Evolutionary conservation across 2,329 filamentous ascomycete species (phyloP), one percentile per base, ranked within the genome.

Genomic region (Cytospora paraplurivora): DNA sequence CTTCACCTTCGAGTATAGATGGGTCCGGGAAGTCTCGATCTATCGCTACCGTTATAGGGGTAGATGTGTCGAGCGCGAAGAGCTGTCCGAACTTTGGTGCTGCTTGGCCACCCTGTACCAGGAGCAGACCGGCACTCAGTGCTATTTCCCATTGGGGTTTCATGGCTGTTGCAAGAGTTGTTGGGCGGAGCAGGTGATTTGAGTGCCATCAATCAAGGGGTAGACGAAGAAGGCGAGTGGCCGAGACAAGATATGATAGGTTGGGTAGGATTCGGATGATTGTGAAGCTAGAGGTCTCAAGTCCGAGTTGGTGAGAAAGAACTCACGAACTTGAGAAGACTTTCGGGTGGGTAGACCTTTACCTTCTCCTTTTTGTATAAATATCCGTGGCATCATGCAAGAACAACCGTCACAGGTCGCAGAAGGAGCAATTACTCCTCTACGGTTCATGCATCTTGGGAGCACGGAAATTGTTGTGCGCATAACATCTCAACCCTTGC

Each of bases 1-100:
- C 76, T 4, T 73, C 62, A 41, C 74, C 77, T 68, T 80, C 72
- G 55, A 87, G 69, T 56, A 88, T 77, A 13, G 78, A 73, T 8
- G 85, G 84, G 67, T 87, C 83, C 13, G 84, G 78, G 69, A 87
- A 87, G 73, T 86, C 78, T 37, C 37, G 41, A 34, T 51, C 44
- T 35, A 69, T 54, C 17, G 57, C 59, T 8, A 62, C 62, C 4
- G n/a, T 33, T 27, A 64, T 66, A 6, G 53, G n/a, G 33, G 13
- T 55, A 7, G 37, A 59, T 8, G 19, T 55, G 47, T 64, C 56
- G 47, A 53, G 37, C 38, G 56, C 17, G 12, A 54, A 44, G 32
- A 64, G 56, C 5, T 38, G 15, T 8, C 62, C 64, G n/a, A 49
- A 21, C 51, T 2, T 59, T 35, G 62, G 62, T 27, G 54, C 35